Conservation (phyloP, 2,329 filamentous ascomycete species). For the Trichothecium sympodiale region DNA sequence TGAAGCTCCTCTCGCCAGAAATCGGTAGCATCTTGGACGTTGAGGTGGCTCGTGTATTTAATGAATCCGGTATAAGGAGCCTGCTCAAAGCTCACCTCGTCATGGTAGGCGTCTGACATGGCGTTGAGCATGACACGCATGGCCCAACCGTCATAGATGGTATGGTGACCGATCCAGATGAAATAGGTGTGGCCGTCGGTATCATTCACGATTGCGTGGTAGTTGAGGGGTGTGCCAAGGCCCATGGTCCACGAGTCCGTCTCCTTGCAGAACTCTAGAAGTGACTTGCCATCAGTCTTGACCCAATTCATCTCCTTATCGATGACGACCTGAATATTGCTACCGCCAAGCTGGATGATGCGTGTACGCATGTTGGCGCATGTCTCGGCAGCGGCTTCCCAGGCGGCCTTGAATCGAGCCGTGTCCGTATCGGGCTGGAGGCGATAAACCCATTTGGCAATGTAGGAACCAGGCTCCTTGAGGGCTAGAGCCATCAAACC, state of each 20-base stretch:
- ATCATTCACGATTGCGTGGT: constrained; percentile 6
- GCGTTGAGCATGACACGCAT: constrained; percentile 5
- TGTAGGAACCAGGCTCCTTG: constrained; percentile 19
- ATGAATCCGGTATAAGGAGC: background rate
- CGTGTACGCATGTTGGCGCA: constrained; percentile 10
- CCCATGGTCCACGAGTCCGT: constrained; percentile 2
- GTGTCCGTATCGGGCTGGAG: constrained; percentile 9
- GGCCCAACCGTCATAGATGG: constrained; percentile 10
- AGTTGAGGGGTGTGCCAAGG: constrained; percentile 5
- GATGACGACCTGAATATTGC: constrained; percentile 6
- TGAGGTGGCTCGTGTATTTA: background rate
- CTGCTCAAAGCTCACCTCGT: constrained; percentile 8
- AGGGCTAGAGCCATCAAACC: constrained; percentile 21
- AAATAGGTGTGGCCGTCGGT: constrained; percentile 4
- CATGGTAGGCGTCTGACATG: background rate
- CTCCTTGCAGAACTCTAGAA: background rate
- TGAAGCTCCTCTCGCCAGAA: constrained; percentile 2
- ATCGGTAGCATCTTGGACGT: background rate
- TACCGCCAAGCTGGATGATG: constrained; percentile 7
- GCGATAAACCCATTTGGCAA: constrained; percentile 14
- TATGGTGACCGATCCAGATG: constrained; percentile 10
- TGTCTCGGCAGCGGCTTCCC: constrained; percentile 2
- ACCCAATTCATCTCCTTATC: constrained; percentile 1
- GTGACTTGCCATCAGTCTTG: background rate
- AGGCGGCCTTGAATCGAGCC: constrained; percentile 5